These are phyloP conservation scores for Fusarium haematococcum DNA, from an alignment of 2,329 filamentous ascomycete species.

Conservation along the genomic window DNA sequence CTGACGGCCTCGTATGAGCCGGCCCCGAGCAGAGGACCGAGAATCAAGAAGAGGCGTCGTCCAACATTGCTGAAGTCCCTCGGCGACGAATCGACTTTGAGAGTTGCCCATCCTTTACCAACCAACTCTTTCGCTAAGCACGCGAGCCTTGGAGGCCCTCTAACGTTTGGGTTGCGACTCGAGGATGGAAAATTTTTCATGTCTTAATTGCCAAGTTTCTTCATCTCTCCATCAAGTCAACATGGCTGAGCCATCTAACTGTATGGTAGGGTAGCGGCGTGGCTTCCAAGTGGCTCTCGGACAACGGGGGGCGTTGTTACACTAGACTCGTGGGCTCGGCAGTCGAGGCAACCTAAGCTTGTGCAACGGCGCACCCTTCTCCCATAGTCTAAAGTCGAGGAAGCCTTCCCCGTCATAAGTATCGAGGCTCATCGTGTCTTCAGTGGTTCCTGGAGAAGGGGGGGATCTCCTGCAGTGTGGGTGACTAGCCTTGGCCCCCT, in stretches of 20 bases:
- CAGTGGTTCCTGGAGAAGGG: conserved; percentile 19
- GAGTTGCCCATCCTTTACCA: neutral
- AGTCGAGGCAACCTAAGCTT: conserved; percentile 6
- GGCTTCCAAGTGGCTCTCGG: conserved; percentile 22
- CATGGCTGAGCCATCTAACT: neutral
- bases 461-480: conserved; percentile 19
- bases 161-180: neutral
- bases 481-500: conserved; percentile 18
- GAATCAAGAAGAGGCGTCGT: conserved; percentile 16
- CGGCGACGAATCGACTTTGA: conserved; percentile 5
- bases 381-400: conserved; percentile 26
- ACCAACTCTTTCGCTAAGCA: conserved; percentile 13
- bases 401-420: conserved; percentile 29
- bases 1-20: conserved; percentile 7
- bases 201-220: neutral
- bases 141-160: conserved; percentile 23
- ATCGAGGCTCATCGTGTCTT: conserved; percentile 9
- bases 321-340: conserved; percentile 33
- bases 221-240: neutral
- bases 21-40: conserved; percentile 4
- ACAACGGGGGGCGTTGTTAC: conserved; percentile 13
- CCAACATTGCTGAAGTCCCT: conserved; percentile 16
- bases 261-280: conserved; percentile 13
- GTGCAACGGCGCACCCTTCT: conserved; percentile 21
- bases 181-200: conserved; percentile 8